Conservation (phyloP, 805 yeast genomes). For the Barnettozyma californica region DNA sequence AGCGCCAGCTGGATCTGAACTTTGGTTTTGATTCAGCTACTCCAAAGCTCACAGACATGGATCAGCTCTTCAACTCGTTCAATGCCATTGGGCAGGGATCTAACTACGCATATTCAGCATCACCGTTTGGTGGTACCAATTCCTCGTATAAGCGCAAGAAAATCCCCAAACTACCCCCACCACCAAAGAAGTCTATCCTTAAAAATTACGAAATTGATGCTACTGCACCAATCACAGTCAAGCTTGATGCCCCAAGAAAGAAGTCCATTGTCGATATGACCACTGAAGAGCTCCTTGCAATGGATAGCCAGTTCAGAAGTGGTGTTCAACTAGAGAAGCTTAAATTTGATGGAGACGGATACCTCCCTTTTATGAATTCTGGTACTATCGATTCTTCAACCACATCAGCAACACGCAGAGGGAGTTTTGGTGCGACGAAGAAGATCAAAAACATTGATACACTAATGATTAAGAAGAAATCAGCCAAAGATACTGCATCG, state of each 20-base stretch:
- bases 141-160: constrained; percentile 4
- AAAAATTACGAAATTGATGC: constrained; percentile 8
- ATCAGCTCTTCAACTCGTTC: constrained; percentile 16
- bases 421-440: constrained; percentile 3
- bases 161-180: constrained; percentile 23
- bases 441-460: constrained; percentile 21
- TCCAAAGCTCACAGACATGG: constrained; percentile 13
- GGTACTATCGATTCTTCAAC: not conserved
- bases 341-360: constrained; percentile 24
- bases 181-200: constrained; percentile 22
- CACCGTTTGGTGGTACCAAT: not conserved
- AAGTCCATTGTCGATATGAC: constrained; percentile 25
- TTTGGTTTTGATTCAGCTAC: constrained; percentile 19
- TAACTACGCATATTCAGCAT: not conserved
- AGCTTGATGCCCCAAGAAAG: constrained; percentile 9
- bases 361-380: constrained; percentile 14
- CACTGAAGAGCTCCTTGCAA: constrained; percentile 21
- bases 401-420: not conserved
- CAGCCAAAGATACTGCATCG: constrained; percentile 4
- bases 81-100: constrained; percentile 8
- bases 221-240: not conserved
- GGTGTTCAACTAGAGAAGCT: constrained; percentile 17
- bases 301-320: constrained; percentile 22
- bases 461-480: constrained; percentile 9
- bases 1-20: constrained; percentile 14